phyloP scores from a whole-genome alignment of 1,139 yeast genomes.

The Lodderomyces parapsilosis region DNA sequence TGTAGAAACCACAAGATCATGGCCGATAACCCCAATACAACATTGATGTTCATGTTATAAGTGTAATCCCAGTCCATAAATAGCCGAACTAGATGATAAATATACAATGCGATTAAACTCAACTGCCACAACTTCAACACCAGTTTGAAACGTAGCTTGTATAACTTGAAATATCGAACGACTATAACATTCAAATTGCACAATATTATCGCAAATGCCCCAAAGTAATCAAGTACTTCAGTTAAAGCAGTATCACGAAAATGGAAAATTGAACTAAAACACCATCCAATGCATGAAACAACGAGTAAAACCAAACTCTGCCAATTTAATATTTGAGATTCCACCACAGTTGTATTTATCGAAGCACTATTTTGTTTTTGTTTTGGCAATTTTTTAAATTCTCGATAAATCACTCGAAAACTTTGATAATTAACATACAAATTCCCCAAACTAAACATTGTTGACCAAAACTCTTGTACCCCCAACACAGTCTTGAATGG shows the following conservation, averaged over 20 bases:
- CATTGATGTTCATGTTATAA: slow-evolving; percentile 38
- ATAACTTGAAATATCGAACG: slow-evolving; percentile 32
- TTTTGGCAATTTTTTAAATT: slow-evolving; percentile 13
- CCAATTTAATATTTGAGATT: slow-evolving; percentile 24
- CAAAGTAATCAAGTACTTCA: slow-evolving; percentile 45
- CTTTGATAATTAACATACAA: slow-evolving; percentile 35
- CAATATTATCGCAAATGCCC: slow-evolving; percentile 42
- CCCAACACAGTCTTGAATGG: slow-evolving; percentile 41
- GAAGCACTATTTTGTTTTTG: neutral
- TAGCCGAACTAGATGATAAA: slow-evolving; percentile 31
- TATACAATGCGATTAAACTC: slow-evolving; percentile 19
- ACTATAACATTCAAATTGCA: slow-evolving; percentile 37
- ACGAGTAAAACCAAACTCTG: slow-evolving; percentile 32
- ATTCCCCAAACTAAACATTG: slow-evolving; percentile 38
- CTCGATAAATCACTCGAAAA: slow-evolving; percentile 26
- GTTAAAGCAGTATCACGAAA: slow-evolving; percentile 38
- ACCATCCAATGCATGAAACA: slow-evolving; percentile 40
- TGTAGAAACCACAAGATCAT: slow-evolving; percentile 38
- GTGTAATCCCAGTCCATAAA: slow-evolving; percentile 37
- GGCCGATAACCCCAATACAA: slow-evolving; percentile 32
- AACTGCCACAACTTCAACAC: slow-evolving; percentile 12
- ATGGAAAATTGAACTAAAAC: slow-evolving; percentile 40
- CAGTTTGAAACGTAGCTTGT: slow-evolving; percentile 13
- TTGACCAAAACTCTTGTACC: slow-evolving; percentile 38
- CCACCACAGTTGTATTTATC: slow-evolving; percentile 2